These are phyloP conservation scores for Podila minutissima DNA, from an alignment of 192 early-diverging fungal genomes.

Conservation along the genomic window DNA sequence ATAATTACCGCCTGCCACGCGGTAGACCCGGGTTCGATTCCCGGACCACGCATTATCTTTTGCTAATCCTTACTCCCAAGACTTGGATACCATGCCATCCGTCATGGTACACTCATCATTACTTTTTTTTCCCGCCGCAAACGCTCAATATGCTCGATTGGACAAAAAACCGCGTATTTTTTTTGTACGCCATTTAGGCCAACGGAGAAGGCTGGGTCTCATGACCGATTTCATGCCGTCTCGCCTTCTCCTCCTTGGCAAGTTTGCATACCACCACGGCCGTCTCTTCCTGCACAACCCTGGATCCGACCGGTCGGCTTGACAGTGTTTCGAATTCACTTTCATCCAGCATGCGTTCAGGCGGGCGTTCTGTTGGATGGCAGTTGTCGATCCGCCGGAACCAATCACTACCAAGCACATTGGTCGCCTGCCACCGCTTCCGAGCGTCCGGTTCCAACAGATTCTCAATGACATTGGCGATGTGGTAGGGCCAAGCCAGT, in stretches of 20 bases:
- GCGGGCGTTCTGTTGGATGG: constrained; percentile 18
- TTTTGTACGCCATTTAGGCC: too few species aligned
- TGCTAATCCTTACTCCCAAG: too few species aligned
- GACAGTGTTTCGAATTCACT: constrained; percentile 4
- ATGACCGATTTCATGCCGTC: too few species aligned
- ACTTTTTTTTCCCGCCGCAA: too few species aligned
- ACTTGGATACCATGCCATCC: too few species aligned
- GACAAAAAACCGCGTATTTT: too few species aligned
- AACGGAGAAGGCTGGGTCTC: too few species aligned
- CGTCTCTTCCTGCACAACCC: not conserved
- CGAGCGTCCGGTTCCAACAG: constrained; percentile 29
- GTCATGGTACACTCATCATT: too few species aligned
- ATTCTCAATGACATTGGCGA: constrained; percentile 9
- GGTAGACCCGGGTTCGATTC: constrained; percentile 81
- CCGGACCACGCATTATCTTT: constrained; percentile 73
- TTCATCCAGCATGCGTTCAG: constrained; percentile 4
- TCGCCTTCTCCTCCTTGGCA: constrained; percentile 8
- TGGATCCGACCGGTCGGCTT: constrained; percentile 12
- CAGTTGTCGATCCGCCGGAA: constrained; percentile 48
- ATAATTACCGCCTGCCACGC: constrained; percentile 80
- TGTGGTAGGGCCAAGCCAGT: not conserved
- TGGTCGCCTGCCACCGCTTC: constrained; percentile 50
- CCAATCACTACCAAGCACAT: constrained; percentile 50
- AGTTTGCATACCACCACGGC: constrained; percentile 17
- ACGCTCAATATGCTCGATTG: too few species aligned